Conservation (phyloP, 2,329 filamentous ascomycete genomes). For the Neocatenulostroma microsporum region DNA sequence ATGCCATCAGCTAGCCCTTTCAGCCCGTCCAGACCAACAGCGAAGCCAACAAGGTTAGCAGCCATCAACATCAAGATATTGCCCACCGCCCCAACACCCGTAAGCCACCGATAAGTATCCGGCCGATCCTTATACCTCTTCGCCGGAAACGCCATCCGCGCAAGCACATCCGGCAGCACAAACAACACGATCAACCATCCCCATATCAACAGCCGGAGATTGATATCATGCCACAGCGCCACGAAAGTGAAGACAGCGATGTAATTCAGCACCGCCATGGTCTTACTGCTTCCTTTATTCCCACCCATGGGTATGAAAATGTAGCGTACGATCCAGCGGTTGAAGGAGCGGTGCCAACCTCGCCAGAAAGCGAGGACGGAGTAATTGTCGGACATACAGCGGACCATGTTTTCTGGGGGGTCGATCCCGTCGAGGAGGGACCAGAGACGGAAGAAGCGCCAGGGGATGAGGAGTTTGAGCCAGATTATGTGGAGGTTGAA, state of each 20-base stretch:
- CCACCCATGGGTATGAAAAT: slow-evolving; percentile 89
- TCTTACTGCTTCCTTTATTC: no score
- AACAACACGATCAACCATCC: slow-evolving; percentile 95
- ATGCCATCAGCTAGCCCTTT: slow-evolving; percentile 69
- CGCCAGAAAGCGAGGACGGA: slow-evolving; percentile 89
- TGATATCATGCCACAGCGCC: slow-evolving; percentile 95
- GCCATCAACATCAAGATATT: slow-evolving; percentile 94
- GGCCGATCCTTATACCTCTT: slow-evolving; percentile 62
- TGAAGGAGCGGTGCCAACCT: slow-evolving; percentile 90
- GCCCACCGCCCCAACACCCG: slow-evolving; percentile 68
- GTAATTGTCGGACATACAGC: slow-evolving; percentile 93
- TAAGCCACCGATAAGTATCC: slow-evolving; percentile 69
- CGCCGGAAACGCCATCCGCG: slow-evolving; percentile 62
- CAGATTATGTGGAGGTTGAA: slow-evolving; percentile 97
- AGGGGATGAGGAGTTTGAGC: slow-evolving; percentile 92
- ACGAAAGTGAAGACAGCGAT: slow-evolving; percentile 91
- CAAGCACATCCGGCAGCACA: slow-evolving; percentile 79
- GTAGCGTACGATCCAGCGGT: slow-evolving; percentile 90
- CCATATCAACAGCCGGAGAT: slow-evolving; percentile 84
- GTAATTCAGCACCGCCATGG: slow-evolving; percentile 62
- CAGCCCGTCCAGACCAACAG: slow-evolving; percentile 80
- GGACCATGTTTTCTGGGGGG: slow-evolving; percentile 95
- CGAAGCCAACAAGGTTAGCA: slow-evolving; percentile 92
- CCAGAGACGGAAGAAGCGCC: slow-evolving; percentile 99
- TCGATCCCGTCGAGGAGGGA: slow-evolving; percentile 82